phyloP scores from a whole-genome alignment of 2,329 filamentous ascomycete genomes.

The Metarhizium anisopliae region DNA sequence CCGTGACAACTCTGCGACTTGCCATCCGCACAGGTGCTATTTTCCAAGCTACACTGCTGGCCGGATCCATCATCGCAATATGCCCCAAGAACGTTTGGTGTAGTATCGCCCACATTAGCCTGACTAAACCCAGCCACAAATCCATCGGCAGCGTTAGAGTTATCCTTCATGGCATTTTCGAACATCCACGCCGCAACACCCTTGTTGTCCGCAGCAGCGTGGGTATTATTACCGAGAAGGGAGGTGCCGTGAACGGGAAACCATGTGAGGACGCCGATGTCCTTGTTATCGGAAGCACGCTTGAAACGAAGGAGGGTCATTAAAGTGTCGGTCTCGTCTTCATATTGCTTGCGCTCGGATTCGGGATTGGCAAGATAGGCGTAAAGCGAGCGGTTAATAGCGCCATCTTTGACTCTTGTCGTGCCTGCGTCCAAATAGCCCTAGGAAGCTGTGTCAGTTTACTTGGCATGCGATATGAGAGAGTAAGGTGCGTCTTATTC shows the following conservation, averaged over 20 bases:
- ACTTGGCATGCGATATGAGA: not conserved
- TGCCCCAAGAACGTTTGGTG: constrained; percentile 78
- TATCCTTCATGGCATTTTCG: constrained; percentile 56
- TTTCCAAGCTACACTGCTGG: constrained; percentile 62
- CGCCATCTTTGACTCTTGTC: constrained; percentile 63
- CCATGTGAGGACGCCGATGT: constrained; percentile 78
- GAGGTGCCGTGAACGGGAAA: constrained; percentile 90
- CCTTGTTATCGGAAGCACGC: constrained; percentile 63
- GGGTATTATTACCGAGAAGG: constrained; percentile 82
- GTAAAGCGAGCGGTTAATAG: constrained; percentile 82
- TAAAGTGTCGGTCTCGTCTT: constrained; percentile 40
- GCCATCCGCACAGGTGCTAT: constrained; percentile 72
- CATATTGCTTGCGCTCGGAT: constrained; percentile 63
- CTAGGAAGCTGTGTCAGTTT: constrained; percentile 12
- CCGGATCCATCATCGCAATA: constrained; percentile 83
- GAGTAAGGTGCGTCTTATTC: not conserved
- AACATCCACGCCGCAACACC: constrained; percentile 82
- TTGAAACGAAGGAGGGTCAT: constrained; percentile 75
- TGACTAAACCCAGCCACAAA: constrained; percentile 93
- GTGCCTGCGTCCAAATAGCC: constrained; percentile 64
- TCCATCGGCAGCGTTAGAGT: constrained; percentile 46
- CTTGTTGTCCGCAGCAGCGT: constrained; percentile 93
- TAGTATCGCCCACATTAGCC: constrained; percentile 83
- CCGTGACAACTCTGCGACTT: constrained; percentile 64
- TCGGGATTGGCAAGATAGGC: constrained; percentile 81